Evolutionary conservation across 176 grass and related monocot genomes (phyloP).

Genomic region (Rhynchospora breviuscula): DNA sequence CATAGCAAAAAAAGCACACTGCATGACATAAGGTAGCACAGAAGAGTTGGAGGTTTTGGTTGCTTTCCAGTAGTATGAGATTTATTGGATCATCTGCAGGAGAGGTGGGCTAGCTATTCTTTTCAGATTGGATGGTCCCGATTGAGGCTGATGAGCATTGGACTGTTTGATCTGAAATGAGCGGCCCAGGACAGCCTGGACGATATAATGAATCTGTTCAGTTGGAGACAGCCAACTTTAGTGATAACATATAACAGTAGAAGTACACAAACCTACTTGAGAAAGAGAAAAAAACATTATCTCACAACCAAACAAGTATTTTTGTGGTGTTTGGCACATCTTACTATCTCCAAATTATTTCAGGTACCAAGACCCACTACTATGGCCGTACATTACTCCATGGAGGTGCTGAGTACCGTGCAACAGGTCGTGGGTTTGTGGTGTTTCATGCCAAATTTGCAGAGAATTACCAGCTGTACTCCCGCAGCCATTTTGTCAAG

Average conservation of each 20-base stretch:
- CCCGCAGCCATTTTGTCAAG: conserved; percentile 96
- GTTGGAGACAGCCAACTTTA: background rate
- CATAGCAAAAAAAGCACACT: background rate
- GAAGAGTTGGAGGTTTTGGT: background rate
- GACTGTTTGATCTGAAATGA: background rate
- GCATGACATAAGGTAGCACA: background rate
- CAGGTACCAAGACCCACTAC: conserved; percentile 87
- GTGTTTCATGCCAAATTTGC: conserved; percentile 97
- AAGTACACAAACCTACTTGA: background rate
- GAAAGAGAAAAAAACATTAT: background rate
- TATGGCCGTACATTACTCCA: conserved; percentile 90
- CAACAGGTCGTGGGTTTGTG: conserved; percentile 93
- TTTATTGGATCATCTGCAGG: background rate
- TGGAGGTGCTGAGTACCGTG: conserved; percentile 95
- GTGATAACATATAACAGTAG: background rate
- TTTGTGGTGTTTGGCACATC: background rate
- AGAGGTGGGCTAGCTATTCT: background rate
- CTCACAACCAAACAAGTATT: background rate
- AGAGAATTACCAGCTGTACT: conserved; percentile 89
- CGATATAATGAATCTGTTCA: background rate
- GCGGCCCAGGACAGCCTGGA: background rate
- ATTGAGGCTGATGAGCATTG: background rate
- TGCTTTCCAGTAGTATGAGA: background rate
- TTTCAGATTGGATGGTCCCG: background rate
- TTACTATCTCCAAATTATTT: background rate